phyloP scores from a whole-genome alignment of 2,329 filamentous ascomycete species.

The Xylariaceae sp. region DNA sequence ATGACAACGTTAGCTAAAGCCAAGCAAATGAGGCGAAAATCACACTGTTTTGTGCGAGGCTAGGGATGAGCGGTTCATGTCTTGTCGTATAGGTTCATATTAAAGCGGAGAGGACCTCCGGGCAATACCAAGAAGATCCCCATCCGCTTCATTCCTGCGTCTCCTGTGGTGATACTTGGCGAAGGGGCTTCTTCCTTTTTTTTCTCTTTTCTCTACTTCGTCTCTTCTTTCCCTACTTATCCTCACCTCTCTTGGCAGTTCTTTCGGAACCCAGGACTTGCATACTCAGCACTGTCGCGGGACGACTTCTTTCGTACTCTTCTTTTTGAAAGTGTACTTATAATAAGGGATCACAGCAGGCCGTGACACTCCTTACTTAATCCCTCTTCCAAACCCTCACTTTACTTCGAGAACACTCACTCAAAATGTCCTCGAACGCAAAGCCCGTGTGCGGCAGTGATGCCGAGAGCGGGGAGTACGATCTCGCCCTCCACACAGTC shows the following conservation, averaged over 20 bases:
- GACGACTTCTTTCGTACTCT: slow-evolving; percentile 24
- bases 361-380: no score
- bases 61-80: slow-evolving; percentile 14
- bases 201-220: slow-evolving; percentile 15
- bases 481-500: slow-evolving; percentile 32
- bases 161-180: slow-evolving; percentile 8
- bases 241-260: slow-evolving; percentile 17
- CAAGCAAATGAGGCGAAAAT: no score
- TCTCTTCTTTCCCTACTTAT: slow-evolving; percentile 8
- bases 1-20: no score
- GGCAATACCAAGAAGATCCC: slow-evolving; percentile 15
- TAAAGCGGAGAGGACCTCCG: no score
- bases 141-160: slow-evolving; percentile 10
- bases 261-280: slow-evolving; percentile 17
- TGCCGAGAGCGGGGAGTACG: slow-evolving; percentile 31
- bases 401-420: slow-evolving; percentile 1
- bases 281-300: slow-evolving; percentile 26
- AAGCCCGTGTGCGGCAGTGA: slow-evolving; percentile 33
- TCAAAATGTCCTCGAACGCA: slow-evolving; percentile 19
- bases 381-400: slow-evolving; percentile 7
- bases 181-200: slow-evolving; percentile 15
- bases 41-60: no score
- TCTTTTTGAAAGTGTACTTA: slow-evolving; percentile 5
- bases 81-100: slow-evolving; percentile 22
- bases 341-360: slow-evolving; percentile 8